A percentile compares a stretch with the other conserved stretches of the same genome.
Conservation (phyloP, 305 asterid genomes). For the Galium porrigens region DNA sequence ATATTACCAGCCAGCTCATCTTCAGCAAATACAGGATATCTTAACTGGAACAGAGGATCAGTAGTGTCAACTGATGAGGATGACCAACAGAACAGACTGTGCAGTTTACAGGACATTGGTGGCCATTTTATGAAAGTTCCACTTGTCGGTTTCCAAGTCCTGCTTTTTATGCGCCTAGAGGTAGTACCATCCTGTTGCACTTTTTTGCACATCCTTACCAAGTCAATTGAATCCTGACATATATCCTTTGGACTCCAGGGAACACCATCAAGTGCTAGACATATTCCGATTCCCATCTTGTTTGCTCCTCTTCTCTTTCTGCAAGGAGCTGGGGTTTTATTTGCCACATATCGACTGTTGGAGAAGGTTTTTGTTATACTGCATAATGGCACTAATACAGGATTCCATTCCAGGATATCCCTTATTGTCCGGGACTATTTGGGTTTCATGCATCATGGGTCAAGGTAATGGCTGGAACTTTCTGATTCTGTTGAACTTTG, state of each 20-base stretch:
- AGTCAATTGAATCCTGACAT: conserved; percentile 10
- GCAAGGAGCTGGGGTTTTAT: conserved; percentile 73
- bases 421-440: conserved; percentile 42
- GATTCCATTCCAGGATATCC: conserved; percentile 45
- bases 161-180: conserved; percentile 89
- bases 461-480: conserved; percentile 36
- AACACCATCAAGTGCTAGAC: conserved; percentile 60
- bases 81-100: conserved; percentile 40
- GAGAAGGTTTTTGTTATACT: conserved; percentile 36
- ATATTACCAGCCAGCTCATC: conserved; percentile 36
- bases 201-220: neutral
- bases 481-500: conserved; percentile 5
- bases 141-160: conserved; percentile 51
- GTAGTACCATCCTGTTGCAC: conserved; percentile 22
- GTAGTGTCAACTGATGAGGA: conserved; percentile 49
- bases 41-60: conserved; percentile 40
- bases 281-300: conserved; percentile 58
- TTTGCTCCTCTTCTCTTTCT: conserved; percentile 74
- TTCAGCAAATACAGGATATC: conserved; percentile 33
- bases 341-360: conserved; percentile 46
- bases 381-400: conserved; percentile 32
- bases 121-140: conserved; percentile 91
- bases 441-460: conserved; percentile 71
- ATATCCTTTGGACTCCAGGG: conserved; percentile 39
- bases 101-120: conserved; percentile 84